Evolutionary conservation across 495 filamentous ascomycete species (phyloP), one percentile per base, ranked within the genome.

Genomic region (Niebla homalea): DNA sequence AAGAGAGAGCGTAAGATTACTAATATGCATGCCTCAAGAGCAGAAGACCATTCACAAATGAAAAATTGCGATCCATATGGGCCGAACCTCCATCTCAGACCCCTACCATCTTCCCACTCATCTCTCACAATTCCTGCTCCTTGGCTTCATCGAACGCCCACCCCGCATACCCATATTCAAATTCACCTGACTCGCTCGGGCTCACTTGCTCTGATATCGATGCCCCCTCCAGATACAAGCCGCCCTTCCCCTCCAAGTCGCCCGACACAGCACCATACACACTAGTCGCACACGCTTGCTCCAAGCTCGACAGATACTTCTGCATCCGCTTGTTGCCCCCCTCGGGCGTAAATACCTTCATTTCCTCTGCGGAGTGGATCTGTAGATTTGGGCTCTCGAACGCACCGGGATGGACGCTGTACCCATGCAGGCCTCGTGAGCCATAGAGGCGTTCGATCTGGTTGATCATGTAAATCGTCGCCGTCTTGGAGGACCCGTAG

Each of bases 391-490:
- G 29, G 2, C 62, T 66, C 1, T 50, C 45, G 22, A 71, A 64
- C 2, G 55, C 53, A 0, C 73, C 73, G 11, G 70, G 73, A 39
- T 72, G 61, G 0, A 74, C 36, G 48, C 65, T 67, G 8, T 50
- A 57, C 0, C 60, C 69, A 48, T 68, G 68, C 4, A 76, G 50
- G 0, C 70, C 71, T 23, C 56, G 36, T 1, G 55, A 36, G 4
- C 67, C 65, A 46, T 68, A 73, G 0, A 59, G 63, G 16, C 70
- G 67, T 18, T 72, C 66, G n/a, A 76, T 66, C 48, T 74, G 62
- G 36, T 64, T 71, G 1, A 69, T 63, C 59, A 63, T 71, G 51
- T 65, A 71, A 25, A 70, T 56, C 50, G 62, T 67, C 1, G 68
- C 68, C 0, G 57, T 56, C 50, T 72, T 73, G 21, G 56, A 62